A percentile compares a stretch with the other conserved stretches of the same genome.
These are phyloP conservation scores for Actinomortierella ambigua DNA, from an alignment of 371 early-diverging fungal species.

Conservation along the genomic window DNA sequence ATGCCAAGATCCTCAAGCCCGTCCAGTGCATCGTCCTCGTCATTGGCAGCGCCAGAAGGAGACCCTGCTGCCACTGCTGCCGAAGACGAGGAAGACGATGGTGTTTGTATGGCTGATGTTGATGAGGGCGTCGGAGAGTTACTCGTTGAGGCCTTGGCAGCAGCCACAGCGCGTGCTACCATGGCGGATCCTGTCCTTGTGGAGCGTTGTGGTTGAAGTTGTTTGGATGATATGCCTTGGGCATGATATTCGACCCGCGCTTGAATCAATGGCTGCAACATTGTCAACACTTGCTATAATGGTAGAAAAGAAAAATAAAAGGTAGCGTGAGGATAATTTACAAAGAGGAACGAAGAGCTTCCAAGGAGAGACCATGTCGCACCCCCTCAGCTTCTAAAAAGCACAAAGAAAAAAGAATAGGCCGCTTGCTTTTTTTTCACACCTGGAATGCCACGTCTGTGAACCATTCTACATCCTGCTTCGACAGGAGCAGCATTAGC, in stretches of 20 bases:
- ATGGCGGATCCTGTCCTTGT: not conserved
- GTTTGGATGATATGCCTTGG: slow-evolving; percentile 17
- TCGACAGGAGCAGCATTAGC: slow-evolving; percentile 32
- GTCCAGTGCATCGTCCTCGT: slow-evolving; percentile 10
- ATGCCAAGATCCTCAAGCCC: slow-evolving; percentile 38
- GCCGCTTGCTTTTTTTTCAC: not conserved
- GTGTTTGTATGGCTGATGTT: slow-evolving; percentile 4
- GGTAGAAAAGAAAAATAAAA: not conserved
- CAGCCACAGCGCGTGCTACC: too few relatives aligned
- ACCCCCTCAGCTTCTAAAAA: too few relatives aligned
- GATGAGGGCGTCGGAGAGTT: slow-evolving; percentile 4
- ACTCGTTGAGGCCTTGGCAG: not conserved
- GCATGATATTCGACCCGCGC: slow-evolving; percentile 23
- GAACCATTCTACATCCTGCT: slow-evolving; percentile 43
- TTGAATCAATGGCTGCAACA: slow-evolving; percentile 27
- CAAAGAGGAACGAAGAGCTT: not conserved
- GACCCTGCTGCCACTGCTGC: too few relatives aligned
- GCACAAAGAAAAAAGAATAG: too few relatives aligned
- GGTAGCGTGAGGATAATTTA: not conserved
- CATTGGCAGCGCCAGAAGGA: too few relatives aligned
- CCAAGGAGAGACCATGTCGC: too few relatives aligned
- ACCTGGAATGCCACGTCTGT: slow-evolving; percentile 41
- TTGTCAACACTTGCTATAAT: slow-evolving; percentile 26
- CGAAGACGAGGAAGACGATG: too few relatives aligned
- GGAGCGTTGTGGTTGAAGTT: not conserved